phyloP scores from a whole-genome alignment of 23 red algal genomes.

The Chondrus crispus region DNA sequence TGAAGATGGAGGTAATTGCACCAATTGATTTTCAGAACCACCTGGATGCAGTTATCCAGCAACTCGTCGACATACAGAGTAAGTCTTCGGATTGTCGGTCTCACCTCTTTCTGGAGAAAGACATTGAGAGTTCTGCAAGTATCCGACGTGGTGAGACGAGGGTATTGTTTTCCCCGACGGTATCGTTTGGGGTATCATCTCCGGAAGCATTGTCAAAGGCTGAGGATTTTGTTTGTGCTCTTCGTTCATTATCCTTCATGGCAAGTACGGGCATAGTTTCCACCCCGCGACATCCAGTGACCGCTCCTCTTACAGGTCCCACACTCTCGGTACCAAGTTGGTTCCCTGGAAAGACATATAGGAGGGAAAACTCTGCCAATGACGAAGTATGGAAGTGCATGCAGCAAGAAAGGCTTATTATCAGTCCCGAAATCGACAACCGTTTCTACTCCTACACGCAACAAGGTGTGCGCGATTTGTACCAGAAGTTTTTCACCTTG shows the following conservation, averaged over 20 bases:
- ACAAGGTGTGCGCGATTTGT: conserved; percentile 10
- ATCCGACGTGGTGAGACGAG: neutral
- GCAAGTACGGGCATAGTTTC: no score
- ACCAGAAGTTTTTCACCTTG: conserved; percentile 12
- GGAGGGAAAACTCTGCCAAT: neutral
- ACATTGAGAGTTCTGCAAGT: neutral
- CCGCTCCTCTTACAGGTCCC: neutral
- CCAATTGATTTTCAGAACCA: no score
- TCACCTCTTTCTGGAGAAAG: conserved; percentile 37
- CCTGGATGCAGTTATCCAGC: no score
- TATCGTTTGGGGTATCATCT: conserved; percentile 6
- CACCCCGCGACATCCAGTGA: neutral
- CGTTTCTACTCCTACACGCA: neutral
- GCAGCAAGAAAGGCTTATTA: neutral
- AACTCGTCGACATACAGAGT: no score
- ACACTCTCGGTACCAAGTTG: neutral
- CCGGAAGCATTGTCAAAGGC: neutral
- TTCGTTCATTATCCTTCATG: neutral
- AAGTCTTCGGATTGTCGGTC: no score
- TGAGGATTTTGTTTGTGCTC: neutral
- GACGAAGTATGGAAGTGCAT: conserved; percentile 15
- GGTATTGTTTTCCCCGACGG: conserved; percentile 25
- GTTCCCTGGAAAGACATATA: conserved; percentile 6
- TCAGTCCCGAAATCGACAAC: neutral
- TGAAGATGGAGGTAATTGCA: no score